Evolutionary conservation across 176 grass and related monocot species (phyloP).

Genomic region (Carex scoparia): DNA sequence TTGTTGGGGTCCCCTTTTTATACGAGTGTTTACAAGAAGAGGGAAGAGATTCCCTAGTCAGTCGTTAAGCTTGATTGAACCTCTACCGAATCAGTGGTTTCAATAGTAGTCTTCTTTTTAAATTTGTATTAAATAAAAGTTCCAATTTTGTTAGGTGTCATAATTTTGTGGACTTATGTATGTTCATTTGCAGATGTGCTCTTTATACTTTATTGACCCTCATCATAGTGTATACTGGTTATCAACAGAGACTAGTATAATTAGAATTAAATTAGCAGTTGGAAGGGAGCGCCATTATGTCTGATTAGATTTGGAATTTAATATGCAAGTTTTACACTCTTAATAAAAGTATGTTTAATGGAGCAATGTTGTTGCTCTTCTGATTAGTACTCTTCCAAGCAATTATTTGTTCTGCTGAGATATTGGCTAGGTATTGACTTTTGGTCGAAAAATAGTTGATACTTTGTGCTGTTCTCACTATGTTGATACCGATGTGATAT

Average conservation of each 20-base stretch:
- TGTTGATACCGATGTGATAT: not conserved
- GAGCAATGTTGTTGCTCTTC: not conserved
- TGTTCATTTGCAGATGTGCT: not conserved
- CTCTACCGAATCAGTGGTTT: not conserved
- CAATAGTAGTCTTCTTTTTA: not conserved
- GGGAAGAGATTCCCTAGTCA: not conserved
- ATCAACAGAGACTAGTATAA: not conserved
- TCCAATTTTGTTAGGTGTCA: not conserved
- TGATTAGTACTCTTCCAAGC: not conserved
- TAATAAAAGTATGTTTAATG: not conserved
- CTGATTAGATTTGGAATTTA: not conserved
- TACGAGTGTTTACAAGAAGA: not conserved
- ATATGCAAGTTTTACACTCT: not conserved
- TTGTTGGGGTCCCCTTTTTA: not conserved
- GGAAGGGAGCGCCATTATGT: not conserved
- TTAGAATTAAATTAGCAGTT: not conserved
- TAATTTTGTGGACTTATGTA: not conserved
- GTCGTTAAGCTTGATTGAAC: not conserved
- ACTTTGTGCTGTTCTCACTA: not conserved
- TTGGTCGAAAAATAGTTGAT: not conserved
- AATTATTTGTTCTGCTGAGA: not conserved
- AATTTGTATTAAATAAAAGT: not conserved
- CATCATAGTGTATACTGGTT: not conserved
- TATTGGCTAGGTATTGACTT: not conserved
- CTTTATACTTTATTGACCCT: not conserved